A percentile compares a stretch with the other conserved stretches of the same genome.
phyloP scores from a whole-genome alignment of 2,329 filamentous ascomycete species.

The Stemphylium lycopersici region DNA sequence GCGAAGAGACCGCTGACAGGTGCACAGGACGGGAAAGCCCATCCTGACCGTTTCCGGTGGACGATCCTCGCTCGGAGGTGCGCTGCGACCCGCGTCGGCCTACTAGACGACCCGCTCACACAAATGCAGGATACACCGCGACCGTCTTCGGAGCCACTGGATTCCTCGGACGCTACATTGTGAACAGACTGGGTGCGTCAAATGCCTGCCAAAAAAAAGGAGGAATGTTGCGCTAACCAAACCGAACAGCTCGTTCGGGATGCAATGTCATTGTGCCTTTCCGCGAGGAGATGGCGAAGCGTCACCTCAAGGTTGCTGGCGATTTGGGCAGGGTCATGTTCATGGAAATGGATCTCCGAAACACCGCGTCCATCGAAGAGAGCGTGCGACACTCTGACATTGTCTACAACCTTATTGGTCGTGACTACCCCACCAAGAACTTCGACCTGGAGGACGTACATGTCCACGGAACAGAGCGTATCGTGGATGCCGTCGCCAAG shows the following conservation, averaged over 20 bases:
- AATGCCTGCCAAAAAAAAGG: neutral
- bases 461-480: conserved; percentile 88
- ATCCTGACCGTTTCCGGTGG: conserved; percentile 88
- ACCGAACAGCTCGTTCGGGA: conserved; percentile 79
- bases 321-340: conserved; percentile 91
- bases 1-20: conserved; percentile 16
- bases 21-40: conserved; percentile 81
- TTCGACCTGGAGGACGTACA: conserved; percentile 93
- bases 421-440: conserved; percentile 98
- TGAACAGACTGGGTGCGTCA: conserved; percentile 81
- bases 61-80: conserved; percentile 88
- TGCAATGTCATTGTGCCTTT: conserved; percentile 92
- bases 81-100: conserved; percentile 12
- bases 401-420: conserved; percentile 94
- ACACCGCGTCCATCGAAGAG: conserved; percentile 94
- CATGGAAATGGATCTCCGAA: conserved; percentile 91
- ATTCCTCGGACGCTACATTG: conserved; percentile 94
- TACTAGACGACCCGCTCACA: conserved; percentile 38
- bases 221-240: conserved; percentile 23
- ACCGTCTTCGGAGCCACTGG: conserved; percentile 98
- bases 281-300: conserved; percentile 97
- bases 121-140: conserved; percentile 78
- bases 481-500: conserved; percentile 92
- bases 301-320: conserved; percentile 94
- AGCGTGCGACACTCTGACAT: conserved; percentile 96